A percentile compares a stretch with the other conserved stretches of the same genome.
These are phyloP conservation scores for Rubia balearica DNA, from an alignment of 305 asterid species.

Conservation along the genomic window DNA sequence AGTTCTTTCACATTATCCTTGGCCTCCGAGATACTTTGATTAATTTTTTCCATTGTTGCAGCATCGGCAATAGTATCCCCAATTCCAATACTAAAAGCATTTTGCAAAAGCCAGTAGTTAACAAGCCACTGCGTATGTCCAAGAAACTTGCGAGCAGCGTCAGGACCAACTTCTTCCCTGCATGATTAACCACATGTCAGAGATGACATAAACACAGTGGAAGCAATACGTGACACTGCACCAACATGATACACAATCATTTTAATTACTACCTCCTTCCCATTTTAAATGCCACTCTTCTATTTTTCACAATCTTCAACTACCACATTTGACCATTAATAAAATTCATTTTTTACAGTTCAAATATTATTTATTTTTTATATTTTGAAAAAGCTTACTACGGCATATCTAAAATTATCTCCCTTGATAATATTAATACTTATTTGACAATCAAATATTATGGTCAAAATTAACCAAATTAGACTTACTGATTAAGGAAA, in stretches of 20 bases:
- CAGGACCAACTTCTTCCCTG: slow-evolving; percentile 99
- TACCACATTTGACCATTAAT: background rate
- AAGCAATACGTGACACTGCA: background rate
- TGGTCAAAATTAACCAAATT: background rate
- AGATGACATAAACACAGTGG: background rate
- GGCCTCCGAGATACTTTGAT: slow-evolving; percentile 77
- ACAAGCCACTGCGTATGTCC: slow-evolving; percentile 99
- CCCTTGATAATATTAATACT: background rate
- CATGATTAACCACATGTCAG: slow-evolving; percentile 10
- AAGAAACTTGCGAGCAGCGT: slow-evolving; percentile 97
- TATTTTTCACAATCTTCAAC: background rate
- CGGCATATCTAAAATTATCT: background rate
- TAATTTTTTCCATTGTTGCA: slow-evolving; percentile 76
- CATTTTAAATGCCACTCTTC: background rate
- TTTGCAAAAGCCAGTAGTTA: slow-evolving; percentile 96
- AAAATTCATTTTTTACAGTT: no score
- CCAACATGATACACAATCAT: background rate
- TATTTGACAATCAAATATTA: no score
- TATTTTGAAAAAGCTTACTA: background rate
- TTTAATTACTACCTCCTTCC: background rate
- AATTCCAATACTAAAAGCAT: slow-evolving; percentile 94
- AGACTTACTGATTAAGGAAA: background rate
- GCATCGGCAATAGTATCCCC: slow-evolving; percentile 99
- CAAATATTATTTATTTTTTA: no score
- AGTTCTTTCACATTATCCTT: slow-evolving; percentile 89